Base-by-base conservation (phyloP, 129 eudicot genomes). In the Lactuca saligna region DNA sequence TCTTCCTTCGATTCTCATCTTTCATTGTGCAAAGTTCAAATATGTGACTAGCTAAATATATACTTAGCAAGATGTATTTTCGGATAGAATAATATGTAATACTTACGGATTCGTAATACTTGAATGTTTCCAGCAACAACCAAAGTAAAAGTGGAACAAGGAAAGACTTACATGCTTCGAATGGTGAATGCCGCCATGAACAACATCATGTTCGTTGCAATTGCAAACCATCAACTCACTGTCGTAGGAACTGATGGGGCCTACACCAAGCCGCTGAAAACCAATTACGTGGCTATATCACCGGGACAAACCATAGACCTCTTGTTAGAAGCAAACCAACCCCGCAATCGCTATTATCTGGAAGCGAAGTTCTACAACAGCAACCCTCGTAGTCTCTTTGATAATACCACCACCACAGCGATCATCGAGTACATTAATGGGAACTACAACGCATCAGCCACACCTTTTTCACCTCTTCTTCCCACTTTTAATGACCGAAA, bases 301-400 rank as follows among this genome's bases (percentile, higher is more conserved):
- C 96, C 96, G 0, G 96, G 96, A 4, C 89, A 88, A 76, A 85
- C 96, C 16, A 66, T 88, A 0, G 96, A 88, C 71, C 16, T 76
- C 60, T 71, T 89, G 49, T 15, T 89, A 6, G 54, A 60, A 41
- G 89, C 96, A 38, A 72, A 89, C 61, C 89, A 89, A 57, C 73
- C 73, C 3, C 81, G 16, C 0, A 41, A 72, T 53, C 89, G 35
- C 29, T 89, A 89, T 16, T 89, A 86, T 79, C 76, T 89, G 77
- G 86, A 86, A 0, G 82, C 89, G 3, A 78, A 37, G 54, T 57
- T 72, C 20, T 83, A 67, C 57, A 57, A 2, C 13, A 77, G 81
- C 61, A 65, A 62, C 16, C 70, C 71, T 4, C 7, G 57, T 6
- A 71, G 49, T 42, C 3, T 14, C 3, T 81, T 78, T 9, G 72